Evolutionary conservation across 2,329 filamentous ascomycete genomes (phyloP).

Genomic region (Venturia aucupariae): DNA sequence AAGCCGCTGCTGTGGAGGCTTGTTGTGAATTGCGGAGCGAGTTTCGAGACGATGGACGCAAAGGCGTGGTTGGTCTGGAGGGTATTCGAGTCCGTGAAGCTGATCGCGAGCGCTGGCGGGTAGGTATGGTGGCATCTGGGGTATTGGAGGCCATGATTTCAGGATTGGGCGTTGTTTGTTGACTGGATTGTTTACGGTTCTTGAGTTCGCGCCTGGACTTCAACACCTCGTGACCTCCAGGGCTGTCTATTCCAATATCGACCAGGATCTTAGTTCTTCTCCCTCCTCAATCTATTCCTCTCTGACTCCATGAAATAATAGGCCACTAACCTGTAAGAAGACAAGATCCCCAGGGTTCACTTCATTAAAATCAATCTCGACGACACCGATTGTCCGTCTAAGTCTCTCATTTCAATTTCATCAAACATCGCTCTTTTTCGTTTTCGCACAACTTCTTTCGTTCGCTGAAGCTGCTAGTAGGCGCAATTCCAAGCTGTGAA

Average conservation of each 20-base stretch:
- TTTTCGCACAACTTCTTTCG: background rate
- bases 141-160: conserved; percentile 9
- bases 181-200: background rate
- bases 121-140: background rate
- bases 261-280: no score
- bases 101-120: conserved; percentile 31
- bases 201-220: background rate
- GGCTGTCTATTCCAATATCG: no score
- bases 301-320: background rate
- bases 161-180: background rate
- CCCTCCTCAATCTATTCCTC: background rate
- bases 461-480: background rate
- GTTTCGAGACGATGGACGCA: conserved; percentile 80
- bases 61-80: conserved; percentile 81
- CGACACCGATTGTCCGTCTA: background rate
- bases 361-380: conserved; percentile 1
- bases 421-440: background rate
- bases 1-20: conserved; percentile 42
- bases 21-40: conserved; percentile 66
- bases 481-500: background rate
- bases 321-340: background rate
- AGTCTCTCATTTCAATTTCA: background rate
- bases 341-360: background rate
- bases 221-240: background rate
- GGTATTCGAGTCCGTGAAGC: conserved; percentile 49